phyloP scores from a whole-genome alignment of 495 filamentous ascomycete genomes.

The Aspergillus wentii region DNA sequence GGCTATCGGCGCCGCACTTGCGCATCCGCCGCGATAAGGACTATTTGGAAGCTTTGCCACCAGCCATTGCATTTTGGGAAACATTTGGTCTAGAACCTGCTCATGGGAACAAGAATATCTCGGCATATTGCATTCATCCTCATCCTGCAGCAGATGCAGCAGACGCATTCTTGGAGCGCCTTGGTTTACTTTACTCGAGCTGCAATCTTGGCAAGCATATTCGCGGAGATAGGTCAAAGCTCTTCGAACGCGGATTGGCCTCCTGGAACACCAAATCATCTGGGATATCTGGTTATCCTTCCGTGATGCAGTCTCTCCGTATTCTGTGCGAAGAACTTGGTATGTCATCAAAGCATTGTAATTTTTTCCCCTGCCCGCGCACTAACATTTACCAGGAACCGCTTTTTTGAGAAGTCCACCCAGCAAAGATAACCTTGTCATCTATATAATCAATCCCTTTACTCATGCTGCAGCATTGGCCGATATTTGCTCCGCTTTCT shows the following conservation, averaged over 20 bases:
- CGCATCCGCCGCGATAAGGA: slow-evolving; percentile 72
- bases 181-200: slow-evolving; percentile 71
- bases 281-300: slow-evolving; percentile 25
- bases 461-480: slow-evolving; percentile 58
- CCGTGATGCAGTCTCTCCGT: slow-evolving; percentile 32
- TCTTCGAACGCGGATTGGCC: slow-evolving; percentile 56
- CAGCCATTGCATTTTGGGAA: slow-evolving; percentile 86
- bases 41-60: slow-evolving; percentile 70
- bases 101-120: slow-evolving; percentile 73
- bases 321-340: slow-evolving; percentile 38
- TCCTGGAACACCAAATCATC: slow-evolving; percentile 36
- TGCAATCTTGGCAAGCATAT: slow-evolving; percentile 72
- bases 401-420: slow-evolving; percentile 39
- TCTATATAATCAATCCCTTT: slow-evolving; percentile 84
- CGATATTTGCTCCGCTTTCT: slow-evolving; percentile 75
- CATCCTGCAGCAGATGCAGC: slow-evolving; percentile 52
- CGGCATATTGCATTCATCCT: slow-evolving; percentile 77
- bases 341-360: no score
- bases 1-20: slow-evolving; percentile 58
- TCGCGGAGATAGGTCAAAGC: slow-evolving; percentile 45
- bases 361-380: no score
- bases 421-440: slow-evolving; percentile 62
- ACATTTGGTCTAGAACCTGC: slow-evolving; percentile 76
- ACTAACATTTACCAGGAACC: slow-evolving; percentile 26
- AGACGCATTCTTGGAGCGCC: slow-evolving; percentile 63